A percentile compares a stretch with the other conserved stretches of the same genome.
phyloP scores from a whole-genome alignment of 176 grass and related monocot species.

The Otatea glauca region DNA sequence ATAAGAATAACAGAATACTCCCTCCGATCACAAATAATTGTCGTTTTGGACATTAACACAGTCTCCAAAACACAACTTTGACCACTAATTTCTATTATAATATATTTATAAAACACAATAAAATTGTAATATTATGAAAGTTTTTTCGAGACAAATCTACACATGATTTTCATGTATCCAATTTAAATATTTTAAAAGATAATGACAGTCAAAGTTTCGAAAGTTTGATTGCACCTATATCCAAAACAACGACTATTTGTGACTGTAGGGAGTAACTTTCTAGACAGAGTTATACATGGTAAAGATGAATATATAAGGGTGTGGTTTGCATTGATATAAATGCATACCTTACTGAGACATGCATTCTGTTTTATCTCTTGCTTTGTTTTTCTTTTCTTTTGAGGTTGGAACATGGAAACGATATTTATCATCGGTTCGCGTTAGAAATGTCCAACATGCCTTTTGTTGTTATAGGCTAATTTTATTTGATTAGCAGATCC shows the following conservation, averaged over 20 bases:
- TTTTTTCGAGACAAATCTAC: no score
- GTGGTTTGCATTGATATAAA: slow-evolving; percentile 1
- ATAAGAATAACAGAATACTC: neutral
- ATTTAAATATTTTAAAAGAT: no score
- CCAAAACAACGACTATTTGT: no score
- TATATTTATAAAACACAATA: no score
- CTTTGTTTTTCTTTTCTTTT: neutral
- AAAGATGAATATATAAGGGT: neutral
- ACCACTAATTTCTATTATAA: no score
- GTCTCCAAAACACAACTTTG: no score
- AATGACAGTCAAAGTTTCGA: no score
- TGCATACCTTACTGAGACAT: slow-evolving; percentile 1
- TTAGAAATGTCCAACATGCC: slow-evolving; percentile 6
- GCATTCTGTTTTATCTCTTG: neutral
- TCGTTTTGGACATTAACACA: no score
- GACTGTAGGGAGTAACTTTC: neutral
- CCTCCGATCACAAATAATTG: no score
- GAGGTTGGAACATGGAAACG: neutral
- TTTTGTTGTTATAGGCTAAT: slow-evolving; percentile 39
- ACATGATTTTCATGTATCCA: no score
- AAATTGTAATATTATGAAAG: no score
- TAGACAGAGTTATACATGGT: neutral
- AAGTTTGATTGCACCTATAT: no score
- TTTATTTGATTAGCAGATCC: slow-evolving; percentile 50
- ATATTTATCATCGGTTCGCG: neutral